These are phyloP conservation scores for Vaccinium macrocarpon DNA, from an alignment of 148 eudicot species.

Conservation along the genomic window DNA sequence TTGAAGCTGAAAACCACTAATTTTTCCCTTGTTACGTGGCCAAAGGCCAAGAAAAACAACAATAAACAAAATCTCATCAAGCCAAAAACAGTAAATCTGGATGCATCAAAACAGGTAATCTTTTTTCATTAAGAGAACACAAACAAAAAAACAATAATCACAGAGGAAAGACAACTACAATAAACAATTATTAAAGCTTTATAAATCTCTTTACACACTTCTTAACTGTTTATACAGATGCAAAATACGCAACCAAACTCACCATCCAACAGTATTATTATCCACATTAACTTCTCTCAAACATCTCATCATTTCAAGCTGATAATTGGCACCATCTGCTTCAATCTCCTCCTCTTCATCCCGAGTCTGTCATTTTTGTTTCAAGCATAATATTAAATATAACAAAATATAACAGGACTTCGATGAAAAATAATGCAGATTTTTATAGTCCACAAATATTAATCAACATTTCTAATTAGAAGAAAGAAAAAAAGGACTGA, in stretches of 20 bases:
- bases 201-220: background rate
- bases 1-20: background rate
- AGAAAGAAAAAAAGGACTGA: background rate
- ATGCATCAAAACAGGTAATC: background rate
- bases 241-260: conserved; percentile 21
- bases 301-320: conserved; percentile 99
- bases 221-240: background rate
- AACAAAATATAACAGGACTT: background rate
- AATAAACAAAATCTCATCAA: background rate
- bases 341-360: conserved; percentile 98
- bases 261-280: conserved; percentile 99
- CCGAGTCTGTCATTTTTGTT: conserved; percentile 40
- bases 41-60: background rate
- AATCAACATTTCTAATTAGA: background rate
- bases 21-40: background rate
- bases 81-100: background rate
- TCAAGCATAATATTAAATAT: background rate
- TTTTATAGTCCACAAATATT: background rate
- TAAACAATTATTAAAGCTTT: background rate
- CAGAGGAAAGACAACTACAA: background rate
- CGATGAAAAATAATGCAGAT: background rate
- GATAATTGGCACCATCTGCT: conserved; percentile 97
- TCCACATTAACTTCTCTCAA: conserved; percentile 98
- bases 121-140: background rate
- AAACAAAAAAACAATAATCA: background rate